phyloP scores from a whole-genome alignment of 2,329 filamentous ascomycete genomes.

The Aureobasidium sp. region DNA sequence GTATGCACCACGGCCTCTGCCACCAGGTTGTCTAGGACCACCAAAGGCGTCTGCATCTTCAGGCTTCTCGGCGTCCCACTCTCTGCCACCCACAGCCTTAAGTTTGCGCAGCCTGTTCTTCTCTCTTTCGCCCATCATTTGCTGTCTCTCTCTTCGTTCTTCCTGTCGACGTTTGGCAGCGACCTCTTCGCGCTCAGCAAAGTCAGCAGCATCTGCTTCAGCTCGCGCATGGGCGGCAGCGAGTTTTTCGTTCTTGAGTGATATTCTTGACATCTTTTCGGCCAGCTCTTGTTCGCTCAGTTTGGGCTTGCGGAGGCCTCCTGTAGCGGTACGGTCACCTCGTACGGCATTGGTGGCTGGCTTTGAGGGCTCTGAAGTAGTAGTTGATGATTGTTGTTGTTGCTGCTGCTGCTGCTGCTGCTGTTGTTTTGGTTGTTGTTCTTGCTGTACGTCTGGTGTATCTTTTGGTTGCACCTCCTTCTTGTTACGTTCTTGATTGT shows the following conservation, averaged over 20 bases:
- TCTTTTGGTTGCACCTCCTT: background rate
- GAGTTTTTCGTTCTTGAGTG: constrained; percentile 53
- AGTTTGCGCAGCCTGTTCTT: constrained; percentile 54
- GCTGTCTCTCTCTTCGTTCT: constrained; percentile 46
- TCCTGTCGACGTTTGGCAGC: constrained; percentile 38
- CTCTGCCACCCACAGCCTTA: constrained; percentile 49
- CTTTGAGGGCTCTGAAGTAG: constrained; percentile 20
- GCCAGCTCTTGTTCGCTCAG: constrained; percentile 58
- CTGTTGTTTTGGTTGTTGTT: constrained; percentile 16
- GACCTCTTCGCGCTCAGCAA: constrained; percentile 55
- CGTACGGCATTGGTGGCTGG: constrained; percentile 24
- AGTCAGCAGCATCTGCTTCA: constrained; percentile 60
- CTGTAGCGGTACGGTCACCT: constrained; percentile 30
- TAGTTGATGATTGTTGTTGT: constrained; percentile 14
- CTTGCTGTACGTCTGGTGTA: background rate
- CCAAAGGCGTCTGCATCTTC: constrained; percentile 30
- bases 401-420: background rate
- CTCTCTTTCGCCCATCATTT: constrained; percentile 57
- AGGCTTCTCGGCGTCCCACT: constrained; percentile 57
- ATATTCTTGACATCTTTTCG: constrained; percentile 54
- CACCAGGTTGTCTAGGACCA: constrained; percentile 34
- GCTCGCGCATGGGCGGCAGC: constrained; percentile 56
- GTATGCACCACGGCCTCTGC: constrained; percentile 44
- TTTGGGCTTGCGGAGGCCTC: constrained; percentile 43
- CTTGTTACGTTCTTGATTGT: background rate